Base-by-base conservation (phyloP, 179 eudicot genomes). In the Spergularia azorica region DNA sequence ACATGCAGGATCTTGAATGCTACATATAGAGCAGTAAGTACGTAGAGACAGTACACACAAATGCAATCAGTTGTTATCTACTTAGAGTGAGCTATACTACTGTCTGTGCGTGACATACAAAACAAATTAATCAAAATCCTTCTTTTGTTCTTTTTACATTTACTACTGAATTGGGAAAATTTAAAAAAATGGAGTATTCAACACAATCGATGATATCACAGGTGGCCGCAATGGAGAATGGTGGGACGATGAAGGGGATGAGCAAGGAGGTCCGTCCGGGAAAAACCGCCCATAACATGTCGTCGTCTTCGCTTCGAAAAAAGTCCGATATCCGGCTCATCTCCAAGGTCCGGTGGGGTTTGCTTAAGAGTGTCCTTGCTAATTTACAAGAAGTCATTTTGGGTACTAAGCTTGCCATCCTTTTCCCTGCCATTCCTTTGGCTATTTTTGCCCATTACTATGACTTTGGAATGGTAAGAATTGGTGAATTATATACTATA, bases 351-450 rank as follows among this genome's bases (percentile, higher is more conserved):
- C 87, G 84, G 3, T 81, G 71, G 59, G 71, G 83, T 5, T 39
- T 72, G 70, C 52, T 87, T 1, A 84, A 88, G 58, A 59, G 10
- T 13, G 36, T 89, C 15, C 58, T 93, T 56, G 82, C 81, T 80
- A 94, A 93, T 77, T 52, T 94, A 6, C 96, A 92, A 72, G 90
- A 92, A 83, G 94, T 94, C 41, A 70, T 94, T 73, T 69, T 94
- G 67, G 97, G 97, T 50, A 94, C 98, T 46, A 94, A 92, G 79
- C 93, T 94, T 36, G 79, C 89, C 9, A 76, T 91, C 20, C 89
- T 94, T 55, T 89, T 92, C 50, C 87, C 90, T 0, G 93, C 95
- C 65, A 84, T 94, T 39, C 97, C 97, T 2, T 77, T 89, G 18
- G 96, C 98, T 20, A 76, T 94, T 67, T 72, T 56, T 46, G 97